Evolutionary conservation across 441 rosid species (phyloP), one percentile per base, ranked within the genome.

Genomic region (Aquilaria agallochum): DNA sequence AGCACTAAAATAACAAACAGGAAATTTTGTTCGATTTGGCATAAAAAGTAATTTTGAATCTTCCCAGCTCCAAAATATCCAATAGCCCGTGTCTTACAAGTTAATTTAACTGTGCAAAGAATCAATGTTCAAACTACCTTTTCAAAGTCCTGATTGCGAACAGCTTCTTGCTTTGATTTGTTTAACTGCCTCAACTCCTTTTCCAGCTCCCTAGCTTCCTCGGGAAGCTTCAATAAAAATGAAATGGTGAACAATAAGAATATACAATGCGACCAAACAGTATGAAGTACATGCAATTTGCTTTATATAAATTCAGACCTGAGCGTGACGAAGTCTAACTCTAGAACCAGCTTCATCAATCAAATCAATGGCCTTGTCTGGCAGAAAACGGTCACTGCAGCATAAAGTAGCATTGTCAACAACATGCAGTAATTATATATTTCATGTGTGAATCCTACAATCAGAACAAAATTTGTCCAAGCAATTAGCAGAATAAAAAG

Each of bases 271-370:
- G 31, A 33, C 20, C 13, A 50, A 60, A 10, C 27, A 34, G 50
- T n/a, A 11, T 1, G 2, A 14, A 50, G 14, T 5, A 0, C 5
- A 8, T 53, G 40, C 46, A 42, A 59, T 59, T 62, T 50, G 31
- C 15, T 8, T 2, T 15, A 70, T 11, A 46, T 60, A 60, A 68
- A 63, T 51, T 51, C 68, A 33, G 58, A 82, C 98, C 97, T 89
- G 93, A 54, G 90, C 96, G 76, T 95, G 97, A 60, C 87, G 95
- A 69, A 95, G 91, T 15, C 96, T 87, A 74, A 95, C 97, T 36
- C 99, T 88, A 72, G 99, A 95, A 62, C 99, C 99, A 64, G 98
- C 99, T 80, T 95, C 99, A 81, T 95, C 98, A 55, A 95, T 78
- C 90, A 95, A 81, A 74, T 95, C 99, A 57, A 95, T 95, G 4